A percentile compares a stretch with the other conserved stretches of the same genome.
Evolutionary conservation across 331 rosid genomes (phyloP).

Genomic region (Rhamnella rubrinervis): DNA sequence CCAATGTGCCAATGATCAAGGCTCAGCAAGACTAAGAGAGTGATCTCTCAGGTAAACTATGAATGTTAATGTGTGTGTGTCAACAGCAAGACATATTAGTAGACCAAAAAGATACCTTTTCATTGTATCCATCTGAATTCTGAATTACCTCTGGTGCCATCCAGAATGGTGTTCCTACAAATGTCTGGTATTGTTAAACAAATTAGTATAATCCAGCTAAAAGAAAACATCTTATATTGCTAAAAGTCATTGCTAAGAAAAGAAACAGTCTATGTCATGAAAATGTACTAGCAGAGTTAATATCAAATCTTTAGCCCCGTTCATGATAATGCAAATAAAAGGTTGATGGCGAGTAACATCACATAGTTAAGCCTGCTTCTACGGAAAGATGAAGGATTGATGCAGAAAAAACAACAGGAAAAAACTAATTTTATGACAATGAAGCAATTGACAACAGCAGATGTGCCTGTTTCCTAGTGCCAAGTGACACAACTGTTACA

Average conservation of each 20-base stretch:
- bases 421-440: background rate
- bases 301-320: background rate
- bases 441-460: no score
- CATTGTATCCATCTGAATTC: slow-evolving; percentile 92
- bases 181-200: slow-evolving; percentile 72
- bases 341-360: background rate
- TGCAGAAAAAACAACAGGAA: background rate
- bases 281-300: background rate
- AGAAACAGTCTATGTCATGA: background rate
- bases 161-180: slow-evolving; percentile 99
- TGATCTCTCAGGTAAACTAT: slow-evolving; percentile 10
- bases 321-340: background rate
- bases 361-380: slow-evolving; percentile 1
- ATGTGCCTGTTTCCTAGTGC: no score
- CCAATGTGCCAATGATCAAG: slow-evolving; percentile 22
- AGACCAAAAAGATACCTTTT: slow-evolving; percentile 62
- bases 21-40: slow-evolving; percentile 15
- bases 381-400: background rate
- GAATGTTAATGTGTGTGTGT: slow-evolving; percentile 1
- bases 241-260: background rate
- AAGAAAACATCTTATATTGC: background rate
- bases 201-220: slow-evolving; percentile 45
- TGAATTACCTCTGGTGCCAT: slow-evolving; percentile 99
- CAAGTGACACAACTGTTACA: no score
- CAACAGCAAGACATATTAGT: slow-evolving; percentile 1